Conservation (phyloP, 352 stramenopile species). For the Phytopythium vexans region DNA sequence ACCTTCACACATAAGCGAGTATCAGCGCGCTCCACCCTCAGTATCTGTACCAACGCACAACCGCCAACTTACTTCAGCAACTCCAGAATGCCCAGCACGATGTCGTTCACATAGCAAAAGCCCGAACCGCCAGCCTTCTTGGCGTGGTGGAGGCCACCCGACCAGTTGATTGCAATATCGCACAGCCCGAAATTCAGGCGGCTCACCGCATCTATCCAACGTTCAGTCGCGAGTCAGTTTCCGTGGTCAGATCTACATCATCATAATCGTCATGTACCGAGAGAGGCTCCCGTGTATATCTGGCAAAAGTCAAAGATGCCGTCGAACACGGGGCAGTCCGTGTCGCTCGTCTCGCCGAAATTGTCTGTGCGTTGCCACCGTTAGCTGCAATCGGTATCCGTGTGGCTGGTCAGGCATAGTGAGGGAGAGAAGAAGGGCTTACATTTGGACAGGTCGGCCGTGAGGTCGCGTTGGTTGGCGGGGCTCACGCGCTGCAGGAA, state of each 20-base stretch:
- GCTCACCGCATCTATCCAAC: conserved; percentile 88
- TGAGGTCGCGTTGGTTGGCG: conserved; percentile 90
- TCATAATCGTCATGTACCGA: conserved; percentile 43
- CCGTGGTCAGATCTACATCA: neutral
- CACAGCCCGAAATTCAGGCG: conserved; percentile 95
- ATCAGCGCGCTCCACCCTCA: neutral
- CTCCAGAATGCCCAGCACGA: conserved; percentile 97
- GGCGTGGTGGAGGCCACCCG: conserved; percentile 96
- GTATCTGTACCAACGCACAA: neutral
- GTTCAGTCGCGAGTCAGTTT: neutral
- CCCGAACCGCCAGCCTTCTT: conserved; percentile 94
- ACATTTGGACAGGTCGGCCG: conserved; percentile 76
- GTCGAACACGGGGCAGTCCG: conserved; percentile 99
- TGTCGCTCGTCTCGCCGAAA: conserved; percentile 88
- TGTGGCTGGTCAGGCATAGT: too few species aligned
- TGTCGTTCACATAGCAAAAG: conserved; percentile 98
- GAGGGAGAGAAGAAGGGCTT: conserved; percentile 3
- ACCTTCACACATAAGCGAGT: conserved; percentile 8
- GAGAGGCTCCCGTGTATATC: conserved; percentile 94
- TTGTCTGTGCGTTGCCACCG: conserved; percentile 70
- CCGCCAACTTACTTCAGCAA: conserved; percentile 89
- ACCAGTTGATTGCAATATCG: conserved; percentile 98
- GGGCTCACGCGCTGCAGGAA: conserved; percentile 96
- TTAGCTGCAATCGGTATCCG: too few species aligned
- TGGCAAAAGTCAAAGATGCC: conserved; percentile 98